Evolutionary conservation across 1,284 basidiomycete genomes (phyloP), one percentile per base, ranked within the genome.

Genomic region (Ceratobasidium sp.): DNA sequence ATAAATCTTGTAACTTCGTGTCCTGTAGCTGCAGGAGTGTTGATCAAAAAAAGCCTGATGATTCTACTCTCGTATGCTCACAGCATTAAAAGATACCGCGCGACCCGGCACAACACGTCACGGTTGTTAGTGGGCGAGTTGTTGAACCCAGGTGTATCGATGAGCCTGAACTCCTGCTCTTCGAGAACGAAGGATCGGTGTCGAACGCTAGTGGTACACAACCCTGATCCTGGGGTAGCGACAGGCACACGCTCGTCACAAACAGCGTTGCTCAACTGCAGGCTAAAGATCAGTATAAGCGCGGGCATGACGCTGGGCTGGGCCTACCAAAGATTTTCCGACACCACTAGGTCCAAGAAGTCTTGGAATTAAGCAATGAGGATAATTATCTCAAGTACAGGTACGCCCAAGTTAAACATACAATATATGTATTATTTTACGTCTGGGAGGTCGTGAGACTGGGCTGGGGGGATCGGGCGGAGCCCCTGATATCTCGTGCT

Each of bases 141-240:
- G 46, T 41, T 31, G n/a, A 72, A 72, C n/a, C 69, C 69, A 29
- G 69, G 69, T 2, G 69, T 51, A 39, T 72, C 69, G 14, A 72
- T 37, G 6, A 72, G 43, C 16, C n/a, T 41, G 37, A 72, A 29
- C 8, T 51, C 46, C 1, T 14, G 19, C 7, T 51, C 48, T 5
- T 0, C 41, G 9, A 59, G 8, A 13, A 6, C 7, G 22, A 72
- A 11, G 0, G 27, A 1, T 14, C 34, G 29, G 22, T n/a, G 24
- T 16, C 46, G 58, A 41, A 72, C 62, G 19, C 43, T 37, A 7
- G 41, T 61, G 19, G 69, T 72, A 14, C 46, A 59, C 2, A 41
- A 31, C 6, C 58, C 69, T 3, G 48, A 37, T 24, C 58, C 69
- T 3, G 22, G 24, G n/a, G 69, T 27, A 7, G 31, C 58, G 11